These are phyloP conservation scores for Lepidium sativum DNA, from an alignment of 345 rosid genomes.

Conservation along the genomic window DNA sequence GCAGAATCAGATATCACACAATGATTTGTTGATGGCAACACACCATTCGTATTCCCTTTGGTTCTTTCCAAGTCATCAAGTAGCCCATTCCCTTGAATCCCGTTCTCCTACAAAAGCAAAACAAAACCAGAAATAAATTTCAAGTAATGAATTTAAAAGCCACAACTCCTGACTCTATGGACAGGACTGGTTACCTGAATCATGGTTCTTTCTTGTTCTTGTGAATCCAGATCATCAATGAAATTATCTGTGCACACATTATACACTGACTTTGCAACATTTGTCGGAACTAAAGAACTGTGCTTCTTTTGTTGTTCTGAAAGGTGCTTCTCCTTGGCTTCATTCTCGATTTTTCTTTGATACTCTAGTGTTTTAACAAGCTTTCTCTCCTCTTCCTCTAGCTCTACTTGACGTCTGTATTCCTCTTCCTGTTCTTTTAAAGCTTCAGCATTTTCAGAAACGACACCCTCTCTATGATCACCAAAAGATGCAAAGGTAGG, in stretches of 20 bases:
- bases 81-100: constrained; percentile 26
- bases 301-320: constrained; percentile 68
- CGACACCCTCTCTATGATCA: constrained; percentile 42
- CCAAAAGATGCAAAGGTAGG: constrained; percentile 43
- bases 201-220: constrained; percentile 7
- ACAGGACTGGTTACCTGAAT: constrained; percentile 10
- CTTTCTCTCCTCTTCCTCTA: constrained; percentile 84
- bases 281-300: constrained; percentile 29
- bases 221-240: constrained; percentile 25
- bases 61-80: constrained; percentile 29
- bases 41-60: constrained; percentile 22
- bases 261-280: constrained; percentile 25
- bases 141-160: not conserved
- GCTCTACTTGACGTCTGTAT: constrained; percentile 62
- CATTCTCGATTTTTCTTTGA: constrained; percentile 85
- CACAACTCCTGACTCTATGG: not conserved
- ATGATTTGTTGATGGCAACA: constrained; percentile 17
- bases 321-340: constrained; percentile 81
- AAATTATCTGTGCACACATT: constrained; percentile 26
- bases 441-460: constrained; percentile 36
- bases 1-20: constrained; percentile 21
- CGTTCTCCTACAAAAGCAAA: constrained; percentile 36
- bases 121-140: not conserved
- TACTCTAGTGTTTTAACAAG: constrained; percentile 79
- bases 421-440: constrained; percentile 67